These are phyloP conservation scores for Picocystis salinarum DNA, from an alignment of 139 green algal genomes.

Conservation along the genomic window DNA sequence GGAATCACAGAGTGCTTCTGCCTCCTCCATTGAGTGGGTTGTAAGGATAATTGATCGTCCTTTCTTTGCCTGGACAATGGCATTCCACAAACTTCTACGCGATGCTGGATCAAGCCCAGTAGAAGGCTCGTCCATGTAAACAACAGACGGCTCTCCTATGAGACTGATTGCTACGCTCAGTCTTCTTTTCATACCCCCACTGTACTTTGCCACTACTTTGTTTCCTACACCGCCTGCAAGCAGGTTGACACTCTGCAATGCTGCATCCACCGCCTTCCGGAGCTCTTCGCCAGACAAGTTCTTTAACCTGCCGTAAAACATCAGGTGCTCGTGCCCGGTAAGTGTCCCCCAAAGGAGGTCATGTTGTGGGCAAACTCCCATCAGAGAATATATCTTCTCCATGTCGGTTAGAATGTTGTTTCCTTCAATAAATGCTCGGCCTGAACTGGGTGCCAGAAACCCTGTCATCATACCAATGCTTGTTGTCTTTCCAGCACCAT, in stretches of 20 bases:
- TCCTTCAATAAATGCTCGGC: conserved; percentile 23
- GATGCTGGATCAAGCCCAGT: conserved; percentile 63
- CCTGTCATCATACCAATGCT: conserved; percentile 52
- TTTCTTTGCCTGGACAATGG: conserved; percentile 30
- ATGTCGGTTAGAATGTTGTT: conserved; percentile 34
- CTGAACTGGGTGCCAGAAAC: conserved; percentile 23
- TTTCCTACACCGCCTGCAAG: conserved; percentile 10
- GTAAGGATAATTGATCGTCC: conserved; percentile 65
- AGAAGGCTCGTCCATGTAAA: conserved; percentile 80
- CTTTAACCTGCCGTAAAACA: conserved; percentile 13
- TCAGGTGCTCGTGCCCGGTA: conserved; percentile 18
- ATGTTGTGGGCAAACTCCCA: conserved; percentile 40
- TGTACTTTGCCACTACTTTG: conserved; percentile 35
- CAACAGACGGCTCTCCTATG: conserved; percentile 45
- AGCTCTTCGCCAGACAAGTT: conserved; percentile 25
- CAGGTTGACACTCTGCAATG: conserved; percentile 35
- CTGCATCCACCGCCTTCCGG: conserved; percentile 18
- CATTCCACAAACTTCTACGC: conserved; percentile 43
- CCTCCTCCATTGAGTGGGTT: conserved; percentile 74
- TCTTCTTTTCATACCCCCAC: conserved; percentile 67
- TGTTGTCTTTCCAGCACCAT: conserved; percentile 75
- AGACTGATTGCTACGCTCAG: conserved; percentile 60
- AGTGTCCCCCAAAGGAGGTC: conserved; percentile 29
- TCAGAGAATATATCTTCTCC: conserved; percentile 33
- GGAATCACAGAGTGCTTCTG: conserved; percentile 50